These are phyloP conservation scores for Beverwykella pulmonaria DNA, from an alignment of 495 filamentous ascomycete genomes.

Conservation along the genomic window DNA sequence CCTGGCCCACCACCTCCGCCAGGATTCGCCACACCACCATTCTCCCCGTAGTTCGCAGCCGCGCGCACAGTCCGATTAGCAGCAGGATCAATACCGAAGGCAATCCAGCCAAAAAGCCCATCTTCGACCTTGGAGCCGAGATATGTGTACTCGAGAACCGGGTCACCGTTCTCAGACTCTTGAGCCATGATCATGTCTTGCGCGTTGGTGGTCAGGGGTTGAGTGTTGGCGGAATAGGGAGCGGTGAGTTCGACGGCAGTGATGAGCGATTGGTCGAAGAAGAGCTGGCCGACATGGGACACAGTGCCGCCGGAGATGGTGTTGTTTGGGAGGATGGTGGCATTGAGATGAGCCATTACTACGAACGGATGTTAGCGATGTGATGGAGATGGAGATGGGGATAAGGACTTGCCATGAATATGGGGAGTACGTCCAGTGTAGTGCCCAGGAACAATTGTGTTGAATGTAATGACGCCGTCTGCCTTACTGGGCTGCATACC, in stretches of 20 bases:
- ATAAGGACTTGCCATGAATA: constrained; percentile 48
- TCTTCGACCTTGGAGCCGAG: constrained; percentile 54
- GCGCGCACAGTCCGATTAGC: constrained; percentile 1
- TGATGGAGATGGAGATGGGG: neutral
- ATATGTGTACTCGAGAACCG: constrained; percentile 58
- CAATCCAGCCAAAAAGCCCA: constrained; percentile 60
- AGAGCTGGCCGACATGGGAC: constrained; percentile 64
- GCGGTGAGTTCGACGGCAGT: constrained; percentile 48
- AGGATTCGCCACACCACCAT: constrained; percentile 17
- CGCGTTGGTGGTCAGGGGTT: constrained; percentile 55
- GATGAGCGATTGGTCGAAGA: constrained; percentile 65
- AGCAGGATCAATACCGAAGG: constrained; percentile 55
- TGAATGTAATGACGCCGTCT: constrained; percentile 59
- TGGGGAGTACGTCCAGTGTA: constrained; percentile 62
- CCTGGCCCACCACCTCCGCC: neutral
- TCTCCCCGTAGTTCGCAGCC: constrained; percentile 5
- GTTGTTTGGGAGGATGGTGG: constrained; percentile 54
- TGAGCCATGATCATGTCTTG: constrained; percentile 55
- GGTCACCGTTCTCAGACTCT: constrained; percentile 56
- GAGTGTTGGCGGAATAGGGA: constrained; percentile 61
- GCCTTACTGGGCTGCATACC: constrained; percentile 53
- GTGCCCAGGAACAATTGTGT: constrained; percentile 62
- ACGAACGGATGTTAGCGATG: neutral
- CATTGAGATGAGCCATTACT: constrained; percentile 30
- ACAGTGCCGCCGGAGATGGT: constrained; percentile 55